These are phyloP conservation scores for Blastocystis sp. DNA, from an alignment of 352 stramenopile genomes.

Conservation along the genomic window DNA sequence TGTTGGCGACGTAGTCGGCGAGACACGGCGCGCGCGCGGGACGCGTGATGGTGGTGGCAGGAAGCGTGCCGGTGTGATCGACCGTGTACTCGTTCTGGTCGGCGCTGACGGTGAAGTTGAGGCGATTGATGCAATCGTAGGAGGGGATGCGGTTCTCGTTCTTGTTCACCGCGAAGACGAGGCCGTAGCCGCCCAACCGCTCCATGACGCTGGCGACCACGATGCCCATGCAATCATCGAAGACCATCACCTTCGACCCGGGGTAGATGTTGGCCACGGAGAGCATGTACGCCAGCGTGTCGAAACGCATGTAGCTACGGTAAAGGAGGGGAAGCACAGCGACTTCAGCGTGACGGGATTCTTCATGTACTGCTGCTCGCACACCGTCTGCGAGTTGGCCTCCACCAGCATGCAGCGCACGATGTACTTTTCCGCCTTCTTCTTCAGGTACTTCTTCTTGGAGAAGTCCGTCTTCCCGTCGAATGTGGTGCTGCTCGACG, in stretches of 20 bases:
- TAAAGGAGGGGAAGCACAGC: background rate
- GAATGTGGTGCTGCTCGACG: conserved; percentile 66
- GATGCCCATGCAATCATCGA: conserved; percentile 70
- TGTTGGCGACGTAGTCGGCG: conserved; percentile 25
- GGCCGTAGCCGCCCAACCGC: conserved; percentile 67
- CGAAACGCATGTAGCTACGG: conserved; percentile 68
- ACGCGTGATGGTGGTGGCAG: too few relatives aligned
- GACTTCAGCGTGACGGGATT: conserved; percentile 67
- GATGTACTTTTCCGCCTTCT: conserved; percentile 71
- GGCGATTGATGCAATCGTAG: conserved; percentile 62
- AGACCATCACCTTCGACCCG: conserved; percentile 66
- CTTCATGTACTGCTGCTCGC: conserved; percentile 68
- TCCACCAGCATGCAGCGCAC: conserved; percentile 67
- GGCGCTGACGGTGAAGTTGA: conserved; percentile 51
- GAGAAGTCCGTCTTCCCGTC: conserved; percentile 70
- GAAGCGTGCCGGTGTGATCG: background rate
- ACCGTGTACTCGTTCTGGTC: conserved; percentile 35
- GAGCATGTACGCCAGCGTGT: conserved; percentile 69
- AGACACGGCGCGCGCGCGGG: background rate
- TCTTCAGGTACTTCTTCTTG: conserved; percentile 70
- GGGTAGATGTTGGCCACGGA: conserved; percentile 66
- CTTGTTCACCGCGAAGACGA: conserved; percentile 59
- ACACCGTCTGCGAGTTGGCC: conserved; percentile 64
- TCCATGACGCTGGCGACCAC: conserved; percentile 68
- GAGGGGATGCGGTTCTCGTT: conserved; percentile 54